Evolutionary conservation across 1,284 basidiomycete species (phyloP), one percentile per base, ranked within the genome.

Genomic region (Cryptococcus sp.): DNA sequence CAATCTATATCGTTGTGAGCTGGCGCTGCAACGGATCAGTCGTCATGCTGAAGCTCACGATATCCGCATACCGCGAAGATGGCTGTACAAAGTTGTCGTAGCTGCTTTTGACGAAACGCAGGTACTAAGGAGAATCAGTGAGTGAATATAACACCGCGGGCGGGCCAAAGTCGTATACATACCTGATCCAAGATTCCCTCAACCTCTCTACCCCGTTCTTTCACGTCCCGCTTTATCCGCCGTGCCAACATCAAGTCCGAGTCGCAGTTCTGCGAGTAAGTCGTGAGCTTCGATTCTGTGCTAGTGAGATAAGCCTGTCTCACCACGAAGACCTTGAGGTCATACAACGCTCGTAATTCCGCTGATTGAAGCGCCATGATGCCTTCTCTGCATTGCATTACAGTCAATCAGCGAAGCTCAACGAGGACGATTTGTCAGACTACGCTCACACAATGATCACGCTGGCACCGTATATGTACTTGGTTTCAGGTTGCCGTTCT

Each of bases 161-260:
- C n/a, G 11, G 22, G n/a, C 23, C 42, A 20, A 40, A 8, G 5
- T 35, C 8, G 31, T 35, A 4, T 31, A 47, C 46, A 50, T 15
- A 64, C 61, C 87, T 98, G 95, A 68, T 94, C 88, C 16, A 99
- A 82, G 52, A 97, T 86, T 3, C 94, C 93, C 0, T 87, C 85
- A 0, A 97, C 88, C 60, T 84, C 87, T 59, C 95, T 82, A 0
- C 91, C 92, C 44, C 95, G 85, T 75, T 99, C 93, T 65, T 87
- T 85, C 7, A 91, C 86, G 71, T 99, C 95, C 57, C 95, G 83
- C 64, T 86, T 83, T 60, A 99, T 90, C 39, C 95, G 86, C 51
- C 95, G 84, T 3, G 95, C 93, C 46, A 99, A 87, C 95, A 99
- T 99, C 15, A 98, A 81, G 75, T 99, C 95, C 3, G 93, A 89